Evolutionary conservation across 345 rosid genomes (phyloP), one percentile per base, ranked within the genome.

Genomic region (Aegle marmelos): DNA sequence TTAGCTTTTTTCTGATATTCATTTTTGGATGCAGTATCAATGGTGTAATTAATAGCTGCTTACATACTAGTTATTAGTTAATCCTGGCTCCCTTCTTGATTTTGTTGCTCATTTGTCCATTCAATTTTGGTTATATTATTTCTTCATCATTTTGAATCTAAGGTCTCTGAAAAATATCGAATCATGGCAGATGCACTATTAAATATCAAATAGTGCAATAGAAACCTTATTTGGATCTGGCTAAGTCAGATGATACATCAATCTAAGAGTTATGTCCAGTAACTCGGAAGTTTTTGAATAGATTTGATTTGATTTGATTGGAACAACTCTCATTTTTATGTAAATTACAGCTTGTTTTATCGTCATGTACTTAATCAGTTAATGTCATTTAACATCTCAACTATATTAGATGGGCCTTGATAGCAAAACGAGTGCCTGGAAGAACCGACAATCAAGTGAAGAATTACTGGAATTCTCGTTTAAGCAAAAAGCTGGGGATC

Each of bases 381-480:
- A 54, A 57, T 37, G 57, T 11, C 56, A 39, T 59, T 73, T 37
- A 75, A 45, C 39, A 9, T 72, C 61, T 22, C 5, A 56, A 14
- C 66, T 57, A 34, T 83, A 5, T 62, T 70, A 88, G 95, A 83
- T 90, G 95, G 95, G 85, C 95, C 60, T 75, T 91, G 82, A 91
- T 91, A 67, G 95, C 92, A 1, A 88, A 86, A 84, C 70, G 93
- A n/a, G 90, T 88, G 50, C 95, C 93, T 2, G 93, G 95, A 59
- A 74, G 93, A 74, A 91, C 92, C 9, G 95, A 91, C 82, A 90
- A 91, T 76, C 94, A 88, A 86, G 91, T 89, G 86, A 90, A 90
- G 82, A 90, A 89, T 73, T 86, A 87, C 85, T 89, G 92, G 92
- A 89, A 90, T 66, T 85, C 87, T 2, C 91, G 83, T 81, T 78